Evolutionary conservation across 345 rosid species (phyloP).

Genomic region (Eucalyptus regnans): DNA sequence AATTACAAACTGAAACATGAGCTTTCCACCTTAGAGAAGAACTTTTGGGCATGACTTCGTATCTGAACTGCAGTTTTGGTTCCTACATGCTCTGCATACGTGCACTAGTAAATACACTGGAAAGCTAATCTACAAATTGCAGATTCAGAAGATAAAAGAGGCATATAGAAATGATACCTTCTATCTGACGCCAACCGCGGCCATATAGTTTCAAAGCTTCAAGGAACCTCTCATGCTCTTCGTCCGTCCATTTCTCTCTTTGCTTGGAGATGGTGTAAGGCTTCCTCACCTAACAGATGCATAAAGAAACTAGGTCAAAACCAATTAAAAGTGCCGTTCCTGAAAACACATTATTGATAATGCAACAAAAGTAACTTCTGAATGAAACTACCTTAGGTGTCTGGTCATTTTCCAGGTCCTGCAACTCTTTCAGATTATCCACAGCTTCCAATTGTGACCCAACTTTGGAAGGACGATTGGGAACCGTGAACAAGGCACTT

Average conservation of each 20-base stretch:
- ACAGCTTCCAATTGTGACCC: background rate
- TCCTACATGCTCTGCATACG: constrained; percentile 65
- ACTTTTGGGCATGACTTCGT: constrained; percentile 97
- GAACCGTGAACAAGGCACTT: background rate
- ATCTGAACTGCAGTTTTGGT: constrained; percentile 90
- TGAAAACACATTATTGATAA: background rate
- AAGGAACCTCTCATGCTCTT: constrained; percentile 77
- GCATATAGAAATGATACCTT: constrained; percentile 28
- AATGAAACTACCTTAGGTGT: constrained; percentile 9
- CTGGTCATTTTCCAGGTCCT: background rate
- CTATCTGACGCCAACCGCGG: constrained; percentile 78
- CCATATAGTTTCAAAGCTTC: constrained; percentile 83
- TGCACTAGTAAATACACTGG: background rate
- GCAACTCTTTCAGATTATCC: background rate
- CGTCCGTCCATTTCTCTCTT: constrained; percentile 86
- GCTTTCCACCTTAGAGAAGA: constrained; percentile 69
- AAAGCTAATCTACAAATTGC: background rate
- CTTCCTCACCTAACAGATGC: constrained; percentile 42
- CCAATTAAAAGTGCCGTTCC: background rate
- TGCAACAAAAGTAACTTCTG: background rate
- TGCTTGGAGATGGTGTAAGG: constrained; percentile 79
- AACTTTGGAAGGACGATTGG: background rate
- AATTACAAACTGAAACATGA: background rate
- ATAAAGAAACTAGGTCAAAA: background rate
- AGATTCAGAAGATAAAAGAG: background rate